Evolutionary conservation across 2,329 filamentous ascomycete species (phyloP).

Genomic region (Raffaelea albimanens): DNA sequence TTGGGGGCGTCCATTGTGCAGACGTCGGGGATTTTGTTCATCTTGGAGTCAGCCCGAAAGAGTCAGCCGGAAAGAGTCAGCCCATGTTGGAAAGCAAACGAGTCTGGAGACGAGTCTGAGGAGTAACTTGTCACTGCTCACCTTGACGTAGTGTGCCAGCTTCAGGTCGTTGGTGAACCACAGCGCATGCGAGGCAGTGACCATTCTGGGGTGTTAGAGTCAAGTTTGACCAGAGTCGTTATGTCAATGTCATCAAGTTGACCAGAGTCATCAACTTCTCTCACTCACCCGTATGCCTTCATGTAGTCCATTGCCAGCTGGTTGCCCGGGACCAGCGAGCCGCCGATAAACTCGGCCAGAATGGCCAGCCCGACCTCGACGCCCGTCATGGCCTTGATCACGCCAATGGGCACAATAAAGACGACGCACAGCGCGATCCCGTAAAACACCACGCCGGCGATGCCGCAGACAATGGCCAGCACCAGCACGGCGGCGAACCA

Average conservation of each 20-base stretch:
- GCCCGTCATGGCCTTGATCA: conserved; percentile 39
- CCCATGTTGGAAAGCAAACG: conserved; percentile 4
- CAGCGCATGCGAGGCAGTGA: conserved; percentile 3
- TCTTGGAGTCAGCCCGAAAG: neutral
- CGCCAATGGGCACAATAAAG: conserved; percentile 32
- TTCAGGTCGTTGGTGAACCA: conserved; percentile 8
- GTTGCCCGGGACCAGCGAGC: conserved; percentile 37
- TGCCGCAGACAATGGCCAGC: conserved; percentile 33
- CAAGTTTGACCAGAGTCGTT: no score
- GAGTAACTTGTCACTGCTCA: conserved; percentile 7
- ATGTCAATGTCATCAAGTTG: no score
- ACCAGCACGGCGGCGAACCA: conserved; percentile 38
- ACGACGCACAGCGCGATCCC: conserved; percentile 22
- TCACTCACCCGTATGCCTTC: conserved; percentile 20
- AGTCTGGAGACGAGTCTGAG: conserved; percentile 6
- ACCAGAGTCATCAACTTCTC: neutral
- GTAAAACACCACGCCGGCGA: conserved; percentile 33
- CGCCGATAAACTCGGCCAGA: conserved; percentile 37
- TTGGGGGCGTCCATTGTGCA: conserved; percentile 5
- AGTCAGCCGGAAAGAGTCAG: no score
- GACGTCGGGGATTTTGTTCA: conserved; percentile 1
- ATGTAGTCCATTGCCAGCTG: conserved; percentile 40
- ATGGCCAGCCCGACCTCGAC: conserved; percentile 38
- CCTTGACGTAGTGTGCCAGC: conserved; percentile 9
- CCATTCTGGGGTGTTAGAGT: no score